Conservation (phyloP, 495 filamentous ascomycete genomes). For the Podospora pseudocomata region DNA sequence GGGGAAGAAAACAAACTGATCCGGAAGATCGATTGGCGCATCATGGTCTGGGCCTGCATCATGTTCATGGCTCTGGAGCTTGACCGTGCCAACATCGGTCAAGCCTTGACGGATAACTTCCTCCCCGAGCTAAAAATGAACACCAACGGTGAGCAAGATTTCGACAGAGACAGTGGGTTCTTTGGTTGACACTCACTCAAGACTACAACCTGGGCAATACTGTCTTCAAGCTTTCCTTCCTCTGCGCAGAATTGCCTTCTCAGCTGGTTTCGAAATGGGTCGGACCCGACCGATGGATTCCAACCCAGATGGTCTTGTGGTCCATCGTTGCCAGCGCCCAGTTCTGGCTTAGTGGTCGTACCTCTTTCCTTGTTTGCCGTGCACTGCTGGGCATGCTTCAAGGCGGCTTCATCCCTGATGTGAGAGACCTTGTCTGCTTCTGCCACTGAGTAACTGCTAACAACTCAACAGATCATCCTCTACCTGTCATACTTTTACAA, state of each 20-base stretch:
- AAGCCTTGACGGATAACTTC: conserved; percentile 42
- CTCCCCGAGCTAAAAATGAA: conserved; percentile 33
- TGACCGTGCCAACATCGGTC: conserved; percentile 63
- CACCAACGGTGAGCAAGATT: conserved; percentile 32
- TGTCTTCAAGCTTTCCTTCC: conserved; percentile 65
- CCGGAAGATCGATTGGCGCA: conserved; percentile 40
- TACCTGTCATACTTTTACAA: conserved; percentile 70
- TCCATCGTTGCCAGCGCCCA: conserved; percentile 67
- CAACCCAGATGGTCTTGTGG: conserved; percentile 76
- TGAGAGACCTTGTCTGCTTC: conserved; percentile 13
- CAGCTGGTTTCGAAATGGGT: conserved; percentile 73
- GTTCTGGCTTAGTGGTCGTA: conserved; percentile 58
- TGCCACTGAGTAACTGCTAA: background rate
- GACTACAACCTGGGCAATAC: conserved; percentile 76
- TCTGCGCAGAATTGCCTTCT: conserved; percentile 70
- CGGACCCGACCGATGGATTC: conserved; percentile 84
- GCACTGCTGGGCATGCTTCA: conserved; percentile 69
- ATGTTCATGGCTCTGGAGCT: conserved; percentile 84
- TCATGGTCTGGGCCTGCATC: conserved; percentile 61
- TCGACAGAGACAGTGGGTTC: background rate
- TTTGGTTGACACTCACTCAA: conserved; percentile 19
- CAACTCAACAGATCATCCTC: conserved; percentile 39
- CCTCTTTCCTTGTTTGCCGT: conserved; percentile 61
- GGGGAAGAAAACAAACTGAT: conserved; percentile 37
- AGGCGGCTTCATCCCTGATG: conserved; percentile 62